These are phyloP conservation scores for Cryphonectria radicalis DNA, from an alignment of 2,329 filamentous ascomycete species.

Conservation along the genomic window DNA sequence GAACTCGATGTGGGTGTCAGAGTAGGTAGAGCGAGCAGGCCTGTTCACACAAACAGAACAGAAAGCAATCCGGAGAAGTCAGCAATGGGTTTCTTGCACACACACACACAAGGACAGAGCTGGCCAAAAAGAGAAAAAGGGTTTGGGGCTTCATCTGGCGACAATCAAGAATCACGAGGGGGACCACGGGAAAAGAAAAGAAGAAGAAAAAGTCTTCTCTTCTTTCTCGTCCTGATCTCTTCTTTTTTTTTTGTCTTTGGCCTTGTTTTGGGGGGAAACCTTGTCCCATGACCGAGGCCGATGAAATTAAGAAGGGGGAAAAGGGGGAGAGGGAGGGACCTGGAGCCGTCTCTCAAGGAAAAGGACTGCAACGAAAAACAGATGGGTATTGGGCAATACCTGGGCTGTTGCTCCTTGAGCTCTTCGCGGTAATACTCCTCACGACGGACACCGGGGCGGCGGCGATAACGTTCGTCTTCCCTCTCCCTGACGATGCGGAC, in stretches of 20 bases:
- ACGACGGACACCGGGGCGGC: constrained; percentile 68
- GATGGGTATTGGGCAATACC: constrained; percentile 30
- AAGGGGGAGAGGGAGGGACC: background rate
- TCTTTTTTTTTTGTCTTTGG: background rate
- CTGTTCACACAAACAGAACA: constrained; percentile 35
- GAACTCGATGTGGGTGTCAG: constrained; percentile 69
- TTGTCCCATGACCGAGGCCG: constrained; percentile 11
- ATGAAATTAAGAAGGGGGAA: background rate
- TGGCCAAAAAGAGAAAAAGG: background rate
- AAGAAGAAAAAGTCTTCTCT: background rate
- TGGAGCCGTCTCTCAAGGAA: constrained; percentile 28
- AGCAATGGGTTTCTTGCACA: constrained; percentile 9
- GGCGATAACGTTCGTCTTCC: constrained; percentile 76
- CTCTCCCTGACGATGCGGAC: constrained; percentile 78
- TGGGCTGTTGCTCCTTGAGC: constrained; percentile 39
- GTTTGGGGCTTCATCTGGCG: background rate
- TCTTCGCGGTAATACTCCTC: constrained; percentile 58
- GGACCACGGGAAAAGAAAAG: background rate
- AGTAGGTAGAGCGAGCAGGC: constrained; percentile 50
- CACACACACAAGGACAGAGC: too few relatives aligned
- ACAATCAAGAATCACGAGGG: background rate
- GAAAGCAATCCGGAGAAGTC: constrained; percentile 8
- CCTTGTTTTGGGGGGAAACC: background rate
- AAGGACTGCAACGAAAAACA: constrained; percentile 26
- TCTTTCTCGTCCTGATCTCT: background rate